Evolutionary conservation across 352 stramenopile genomes (phyloP).

Genomic region (Lagenidium giganteum): DNA sequence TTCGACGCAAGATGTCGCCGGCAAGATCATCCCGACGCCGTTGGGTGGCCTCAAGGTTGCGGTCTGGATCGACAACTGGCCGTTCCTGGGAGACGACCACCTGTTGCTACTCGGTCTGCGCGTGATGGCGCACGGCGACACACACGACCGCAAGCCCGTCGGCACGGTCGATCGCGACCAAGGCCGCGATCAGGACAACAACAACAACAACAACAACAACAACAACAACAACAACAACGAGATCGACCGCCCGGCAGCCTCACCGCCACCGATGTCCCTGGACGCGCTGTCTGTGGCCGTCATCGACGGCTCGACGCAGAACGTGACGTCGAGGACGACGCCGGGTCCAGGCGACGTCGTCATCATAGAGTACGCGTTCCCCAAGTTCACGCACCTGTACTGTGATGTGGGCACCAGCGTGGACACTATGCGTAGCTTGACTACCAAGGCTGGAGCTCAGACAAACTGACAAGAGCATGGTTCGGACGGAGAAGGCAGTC

Average conservation of each 20-base stretch:
- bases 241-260: no score
- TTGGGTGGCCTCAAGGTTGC: neutral
- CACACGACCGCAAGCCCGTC: constrained; percentile 5
- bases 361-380: constrained; percentile 4
- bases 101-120: neutral
- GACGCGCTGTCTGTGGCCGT: constrained; percentile 11
- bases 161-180: constrained; percentile 15
- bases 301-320: no score
- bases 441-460: no score
- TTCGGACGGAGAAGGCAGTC: no score
- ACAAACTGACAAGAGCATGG: no score
- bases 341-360: neutral
- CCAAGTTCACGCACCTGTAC: constrained; percentile 4
- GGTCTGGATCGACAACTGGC: constrained; percentile 1
- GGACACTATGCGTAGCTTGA: no score
- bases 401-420: constrained; percentile 1
- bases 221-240: no score
- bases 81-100: neutral
- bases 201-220: no score
- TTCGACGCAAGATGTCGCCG: no score
- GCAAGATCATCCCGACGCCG: neutral
- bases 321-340: no score
- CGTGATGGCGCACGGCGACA: neutral
- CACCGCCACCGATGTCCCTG: no score
- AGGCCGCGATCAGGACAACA: no score